Evolutionary conservation across 78 protist genomes (phyloP), one percentile per base, ranked within the genome.

Genomic region (Speleostelium caveatum): DNA sequence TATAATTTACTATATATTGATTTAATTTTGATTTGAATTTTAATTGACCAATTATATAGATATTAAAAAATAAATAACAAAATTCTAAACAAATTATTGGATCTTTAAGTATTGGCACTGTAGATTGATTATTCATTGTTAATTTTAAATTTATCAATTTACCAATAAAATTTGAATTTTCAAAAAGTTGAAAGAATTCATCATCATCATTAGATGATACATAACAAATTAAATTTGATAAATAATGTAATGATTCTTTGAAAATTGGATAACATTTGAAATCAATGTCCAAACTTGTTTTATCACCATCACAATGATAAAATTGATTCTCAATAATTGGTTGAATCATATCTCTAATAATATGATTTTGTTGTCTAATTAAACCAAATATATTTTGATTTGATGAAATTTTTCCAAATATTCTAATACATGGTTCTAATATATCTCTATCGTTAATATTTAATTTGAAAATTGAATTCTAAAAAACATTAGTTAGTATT

Each of bases 181-280:
- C n/a, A n/a, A n/a, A n/a, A n/a, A n/a, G n/a, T n/a, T n/a, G n/a
- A n/a, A n/a, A n/a, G n/a, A n/a, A n/a, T n/a, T n/a, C n/a, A 45
- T 45, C 10, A 45, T 45, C 10, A 45, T 45, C 10, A 45, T 45
- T 45, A 45, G n/a, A 14, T 14, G 6, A 14, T 14, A 14, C 53
- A 45, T 45, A 45, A 45, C 10, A 45, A 45, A 45, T 28, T 49
- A 71, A 32, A 51, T 71, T 71, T 49, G 77, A 71, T 51, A 71
- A 49, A 51, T 35, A 71, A 51, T 71, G 49, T 35, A 71, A 28
- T 10, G 62, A 42, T 51, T 71, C 77, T 39, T 71, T 71, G 41
- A 68, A 38, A 32, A 68, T 32, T 17, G 32, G 59, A 26, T 36
- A 26, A 32, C 39, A 6, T 19, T 58, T 7, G 33, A n/a, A 19